These are phyloP conservation scores for Nothophoma quercina DNA, from an alignment of 2,329 filamentous ascomycete genomes.

Conservation along the genomic window DNA sequence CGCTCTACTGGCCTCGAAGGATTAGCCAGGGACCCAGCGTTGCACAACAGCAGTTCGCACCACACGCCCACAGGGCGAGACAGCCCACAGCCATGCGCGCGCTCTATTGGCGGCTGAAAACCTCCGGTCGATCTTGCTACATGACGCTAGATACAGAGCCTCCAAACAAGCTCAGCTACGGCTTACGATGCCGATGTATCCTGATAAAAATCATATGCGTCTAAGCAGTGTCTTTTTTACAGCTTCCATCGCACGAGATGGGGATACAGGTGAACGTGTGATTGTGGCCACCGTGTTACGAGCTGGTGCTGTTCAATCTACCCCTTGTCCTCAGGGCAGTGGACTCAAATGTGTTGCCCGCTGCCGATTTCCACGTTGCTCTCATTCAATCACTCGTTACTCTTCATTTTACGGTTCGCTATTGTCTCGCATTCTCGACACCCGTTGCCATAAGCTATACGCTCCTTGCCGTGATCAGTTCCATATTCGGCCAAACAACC, in stretches of 20 bases:
- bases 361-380: neutral
- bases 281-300: slow-evolving; percentile 9
- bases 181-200: neutral
- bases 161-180: neutral
- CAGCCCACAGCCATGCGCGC: slow-evolving; percentile 10
- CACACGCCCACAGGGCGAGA: slow-evolving; percentile 13
- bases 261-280: neutral
- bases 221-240: neutral
- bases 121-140: slow-evolving; percentile 4
- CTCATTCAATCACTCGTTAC: neutral
- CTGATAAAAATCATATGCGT: neutral
- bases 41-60: slow-evolving; percentile 17
- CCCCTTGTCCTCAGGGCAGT: neutral
- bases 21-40: slow-evolving; percentile 20
- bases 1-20: slow-evolving; percentile 7
- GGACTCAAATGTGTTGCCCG: neutral
- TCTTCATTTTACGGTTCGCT: neutral
- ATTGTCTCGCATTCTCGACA: slow-evolving; percentile 4
- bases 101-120: slow-evolving; percentile 5
- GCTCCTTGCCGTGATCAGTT: slow-evolving; percentile 3
- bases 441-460: slow-evolving; percentile 4
- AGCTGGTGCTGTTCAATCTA: neutral
- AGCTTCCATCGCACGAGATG: neutral
- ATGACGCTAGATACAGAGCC: slow-evolving; percentile 4
- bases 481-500: slow-evolving; percentile 2